phyloP scores from a whole-genome alignment of 371 early-diverging fungal species.

The Phascolomyces articulosus region DNA sequence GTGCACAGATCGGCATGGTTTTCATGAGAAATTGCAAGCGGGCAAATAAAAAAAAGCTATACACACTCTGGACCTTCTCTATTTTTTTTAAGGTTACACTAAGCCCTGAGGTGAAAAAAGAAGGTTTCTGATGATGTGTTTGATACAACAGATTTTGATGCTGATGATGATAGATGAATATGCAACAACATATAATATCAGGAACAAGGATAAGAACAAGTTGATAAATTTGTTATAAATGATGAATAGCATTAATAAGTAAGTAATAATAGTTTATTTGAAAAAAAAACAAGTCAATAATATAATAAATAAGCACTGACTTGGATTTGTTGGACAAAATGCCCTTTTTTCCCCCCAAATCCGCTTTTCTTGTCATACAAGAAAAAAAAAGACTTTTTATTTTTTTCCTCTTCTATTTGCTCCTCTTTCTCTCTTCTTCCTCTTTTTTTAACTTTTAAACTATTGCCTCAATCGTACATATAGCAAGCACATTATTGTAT shows the following conservation, averaged over 20 bases:
- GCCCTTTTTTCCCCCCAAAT: too few species aligned
- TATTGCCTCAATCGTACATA: not conserved
- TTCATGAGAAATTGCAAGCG: not conserved
- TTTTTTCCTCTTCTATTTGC: not conserved
- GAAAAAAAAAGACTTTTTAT: not conserved
- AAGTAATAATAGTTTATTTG: too few species aligned
- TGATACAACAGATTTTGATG: too few species aligned
- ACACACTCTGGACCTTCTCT: not conserved
- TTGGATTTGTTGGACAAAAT: not conserved
- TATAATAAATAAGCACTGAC: too few species aligned
- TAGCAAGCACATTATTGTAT: too few species aligned
- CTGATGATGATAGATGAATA: too few species aligned
- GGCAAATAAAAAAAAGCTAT: not conserved
- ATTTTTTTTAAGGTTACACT: not conserved
- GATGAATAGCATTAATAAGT: not conserved
- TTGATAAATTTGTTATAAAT: not conserved
- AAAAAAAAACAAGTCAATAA: too few species aligned
- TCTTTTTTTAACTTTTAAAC: too few species aligned
- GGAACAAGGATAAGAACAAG: not conserved
- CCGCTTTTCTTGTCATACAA: not conserved
- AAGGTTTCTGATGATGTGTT: too few species aligned
- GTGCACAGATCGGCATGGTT: conserved; percentile 1
- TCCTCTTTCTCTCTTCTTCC: not conserved
- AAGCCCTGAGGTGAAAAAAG: too few species aligned
- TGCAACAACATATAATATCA: too few species aligned